These are phyloP conservation scores for Magnolia sinica DNA, from an alignment of 164 flowering plant species.

Conservation along the genomic window DNA sequence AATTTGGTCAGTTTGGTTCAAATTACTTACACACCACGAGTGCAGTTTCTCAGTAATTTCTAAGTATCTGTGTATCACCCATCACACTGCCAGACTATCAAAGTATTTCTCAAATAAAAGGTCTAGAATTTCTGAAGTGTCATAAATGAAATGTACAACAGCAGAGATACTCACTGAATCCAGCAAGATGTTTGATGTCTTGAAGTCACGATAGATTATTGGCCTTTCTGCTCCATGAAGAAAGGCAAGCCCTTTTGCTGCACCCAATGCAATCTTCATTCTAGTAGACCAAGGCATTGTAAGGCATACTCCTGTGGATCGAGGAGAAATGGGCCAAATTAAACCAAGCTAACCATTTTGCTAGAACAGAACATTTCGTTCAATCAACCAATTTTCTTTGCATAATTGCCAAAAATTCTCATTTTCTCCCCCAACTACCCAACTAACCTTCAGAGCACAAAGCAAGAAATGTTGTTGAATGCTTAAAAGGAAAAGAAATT, in stretches of 20 bases:
- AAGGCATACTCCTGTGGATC: slow-evolving; percentile 52
- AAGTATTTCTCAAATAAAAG: neutral
- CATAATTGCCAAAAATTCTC: neutral
- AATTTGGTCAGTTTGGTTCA: too few species aligned
- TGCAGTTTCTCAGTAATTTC: too few species aligned
- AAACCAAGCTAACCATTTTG: neutral
- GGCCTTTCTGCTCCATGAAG: slow-evolving; percentile 86
- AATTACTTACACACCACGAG: too few species aligned
- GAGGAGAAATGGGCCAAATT: neutral
- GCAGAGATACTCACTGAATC: slow-evolving; percentile 53
- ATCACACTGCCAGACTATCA: neutral
- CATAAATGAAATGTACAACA: neutral
- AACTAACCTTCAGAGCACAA: too few species aligned
- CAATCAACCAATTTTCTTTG: neutral
- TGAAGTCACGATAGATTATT: slow-evolving; percentile 87
- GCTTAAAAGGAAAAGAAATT: too few species aligned
- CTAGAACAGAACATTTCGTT: neutral
- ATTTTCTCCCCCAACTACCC: neutral
- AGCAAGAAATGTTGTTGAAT: too few species aligned
- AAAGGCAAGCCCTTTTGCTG: slow-evolving; percentile 91
- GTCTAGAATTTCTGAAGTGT: neutral
- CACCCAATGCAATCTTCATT: slow-evolving; percentile 87
- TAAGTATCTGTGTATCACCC: too few species aligned
- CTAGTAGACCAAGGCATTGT: slow-evolving; percentile 77
- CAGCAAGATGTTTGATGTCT: slow-evolving; percentile 88